Percentiles rank a stretch among this genome's conserved stretches.
Evolutionary conservation across 1,139 yeast species (phyloP).

Genomic region (Taiozyma sp.): DNA sequence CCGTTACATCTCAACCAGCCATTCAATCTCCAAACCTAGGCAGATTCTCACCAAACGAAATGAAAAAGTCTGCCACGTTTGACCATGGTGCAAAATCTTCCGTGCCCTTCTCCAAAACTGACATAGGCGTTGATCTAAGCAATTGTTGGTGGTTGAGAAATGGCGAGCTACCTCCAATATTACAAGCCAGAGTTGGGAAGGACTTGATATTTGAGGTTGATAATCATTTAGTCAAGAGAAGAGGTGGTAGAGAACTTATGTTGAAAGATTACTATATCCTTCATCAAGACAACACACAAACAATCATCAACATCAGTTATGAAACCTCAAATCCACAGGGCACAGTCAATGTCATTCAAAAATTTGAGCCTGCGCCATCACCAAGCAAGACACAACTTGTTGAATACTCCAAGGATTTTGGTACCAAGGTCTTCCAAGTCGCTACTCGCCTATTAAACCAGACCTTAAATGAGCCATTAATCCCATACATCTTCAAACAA

Average conservation of each 20-base stretch:
- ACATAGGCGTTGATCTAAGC: conserved; percentile 21
- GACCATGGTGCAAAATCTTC: conserved; percentile 17
- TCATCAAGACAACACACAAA: conserved; percentile 70
- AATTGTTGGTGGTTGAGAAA: conserved; percentile 60
- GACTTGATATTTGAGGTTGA: conserved; percentile 66
- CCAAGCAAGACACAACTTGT: conserved; percentile 46
- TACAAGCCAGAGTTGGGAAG: conserved; percentile 39
- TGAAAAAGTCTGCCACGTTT: conserved; percentile 23
- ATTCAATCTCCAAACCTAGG: conserved; percentile 9
- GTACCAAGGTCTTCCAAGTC: conserved; percentile 36
- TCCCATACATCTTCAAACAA: conserved; percentile 27
- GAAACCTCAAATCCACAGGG: conserved; percentile 52
- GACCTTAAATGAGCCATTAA: conserved; percentile 22
- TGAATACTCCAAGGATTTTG: conserved; percentile 42
- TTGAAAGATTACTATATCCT: conserved; percentile 70
- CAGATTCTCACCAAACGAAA: neutral
- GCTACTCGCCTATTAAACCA: conserved; percentile 41
- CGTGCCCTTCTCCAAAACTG: conserved; percentile 10
- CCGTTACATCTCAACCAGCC: conserved; percentile 8
- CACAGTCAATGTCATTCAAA: conserved; percentile 44
- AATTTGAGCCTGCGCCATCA: conserved; percentile 42
- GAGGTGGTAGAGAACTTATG: conserved; percentile 48
- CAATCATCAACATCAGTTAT: conserved; percentile 50
- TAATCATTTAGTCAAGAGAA: conserved; percentile 46
- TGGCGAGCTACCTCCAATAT: conserved; percentile 53